phyloP scores from a whole-genome alignment of 768 basidiomycete genomes.

The Trametes elegans region DNA sequence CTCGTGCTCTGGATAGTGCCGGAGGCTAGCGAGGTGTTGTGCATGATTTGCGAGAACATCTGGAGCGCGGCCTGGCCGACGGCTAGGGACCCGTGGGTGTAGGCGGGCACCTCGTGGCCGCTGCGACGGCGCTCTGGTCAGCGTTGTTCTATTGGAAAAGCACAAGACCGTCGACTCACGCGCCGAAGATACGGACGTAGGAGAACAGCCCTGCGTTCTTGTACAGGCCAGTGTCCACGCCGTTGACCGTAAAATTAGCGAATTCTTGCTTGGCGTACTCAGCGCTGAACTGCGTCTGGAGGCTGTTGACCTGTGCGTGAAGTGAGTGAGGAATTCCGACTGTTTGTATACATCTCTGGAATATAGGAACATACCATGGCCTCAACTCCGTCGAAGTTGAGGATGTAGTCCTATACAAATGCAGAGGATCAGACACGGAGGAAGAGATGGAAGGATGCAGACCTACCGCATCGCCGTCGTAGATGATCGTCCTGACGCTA shows the following conservation, averaged over 20 bases:
- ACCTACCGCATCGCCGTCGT: conserved; percentile 55
- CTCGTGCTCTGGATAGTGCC: conserved; percentile 12
- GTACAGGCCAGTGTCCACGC: conserved; percentile 47
- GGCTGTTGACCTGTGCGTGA: conserved; percentile 38
- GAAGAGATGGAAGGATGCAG: not conserved
- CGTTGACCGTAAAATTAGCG: conserved; percentile 47
- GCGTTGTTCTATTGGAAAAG: not conserved
- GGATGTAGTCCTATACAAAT: conserved; percentile 42
- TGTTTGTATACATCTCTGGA: too few species aligned
- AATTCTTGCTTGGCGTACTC: conserved; percentile 43
- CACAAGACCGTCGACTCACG: conserved; percentile 19
- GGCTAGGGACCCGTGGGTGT: conserved; percentile 24
- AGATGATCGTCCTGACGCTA: conserved; percentile 52
- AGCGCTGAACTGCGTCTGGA: conserved; percentile 45
- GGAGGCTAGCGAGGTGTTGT: conserved; percentile 23
- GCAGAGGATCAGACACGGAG: not conserved
- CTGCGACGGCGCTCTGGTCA: conserved; percentile 4
- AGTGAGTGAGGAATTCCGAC: not conserved
- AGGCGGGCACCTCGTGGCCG: conserved; percentile 33
- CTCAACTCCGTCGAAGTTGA: conserved; percentile 56
- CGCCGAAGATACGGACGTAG: conserved; percentile 47
- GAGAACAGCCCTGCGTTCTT: conserved; percentile 61
- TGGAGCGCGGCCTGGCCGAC: conserved; percentile 28
- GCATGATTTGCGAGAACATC: conserved; percentile 35
- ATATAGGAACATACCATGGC: conserved; percentile 42